Evolutionary conservation across 2,329 filamentous ascomycete species (phyloP), one percentile per base, ranked within the genome.

Genomic region (Neonectria ditissima): DNA sequence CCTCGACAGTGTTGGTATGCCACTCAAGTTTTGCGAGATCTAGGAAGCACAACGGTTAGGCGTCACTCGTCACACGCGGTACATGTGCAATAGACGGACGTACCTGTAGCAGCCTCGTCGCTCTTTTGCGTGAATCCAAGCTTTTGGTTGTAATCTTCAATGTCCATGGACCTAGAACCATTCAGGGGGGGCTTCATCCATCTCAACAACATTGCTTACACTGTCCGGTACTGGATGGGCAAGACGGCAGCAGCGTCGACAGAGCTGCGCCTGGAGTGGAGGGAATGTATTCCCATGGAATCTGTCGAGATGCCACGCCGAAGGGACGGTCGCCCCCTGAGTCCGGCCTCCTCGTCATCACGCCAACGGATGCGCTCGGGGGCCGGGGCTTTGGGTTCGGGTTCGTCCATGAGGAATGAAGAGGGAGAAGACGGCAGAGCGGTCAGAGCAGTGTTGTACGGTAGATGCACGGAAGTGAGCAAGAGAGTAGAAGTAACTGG

Each of bases 11-110:
- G 48, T 48, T 60, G 55, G 63, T 69, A 11, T 69, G 67, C 67
- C 67, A 69, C n/a, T 69, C 67, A 43, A 69, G 67, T 14, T 63
- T 57, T 22, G 65, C 65, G 11, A 69, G 65, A 50, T 67, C 67
- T 69, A 34, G 43, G 20, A 11, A 20, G 10, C 32, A 45, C 3
- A 14, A 9, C 7, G 32, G 24, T 66, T 32, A 66, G 55, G 24
- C 14, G 41, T 30, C 1, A 45, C 43, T 14, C 28, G n/a, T 52
- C 20, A 45, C 11, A 13, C n/a, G 18, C 7, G 16, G 7, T 3
- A 11, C 28, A 39, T 6, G 10, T 18, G 26, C 14, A 18, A 45
- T 11, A n/a, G 7, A 14, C 22, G 10, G n/a, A 14, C 59, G 3
- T 55, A 62, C 67, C 67, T 52, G 59, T 62, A 0, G 55, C 62